Evolutionary conservation across 2,329 filamentous ascomycete genomes (phyloP).

Genomic region (Ceratocystis alfenasii): DNA sequence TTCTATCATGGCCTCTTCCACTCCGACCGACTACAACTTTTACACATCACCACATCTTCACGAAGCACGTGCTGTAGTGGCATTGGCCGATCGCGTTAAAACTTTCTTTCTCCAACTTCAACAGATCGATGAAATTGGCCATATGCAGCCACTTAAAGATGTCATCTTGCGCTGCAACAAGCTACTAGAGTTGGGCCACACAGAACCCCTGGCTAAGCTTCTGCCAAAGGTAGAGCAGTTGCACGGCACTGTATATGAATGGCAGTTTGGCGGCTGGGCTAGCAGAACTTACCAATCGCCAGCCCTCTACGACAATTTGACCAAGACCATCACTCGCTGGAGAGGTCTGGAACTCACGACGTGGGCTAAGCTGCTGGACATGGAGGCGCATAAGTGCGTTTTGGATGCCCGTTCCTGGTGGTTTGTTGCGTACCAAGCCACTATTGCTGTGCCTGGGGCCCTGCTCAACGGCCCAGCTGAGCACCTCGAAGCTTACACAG

Average conservation of each 20-base stretch:
- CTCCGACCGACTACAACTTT: constrained; percentile 60
- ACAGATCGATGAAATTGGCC: constrained; percentile 50
- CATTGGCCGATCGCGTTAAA: constrained; percentile 56
- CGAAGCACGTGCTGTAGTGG: constrained; percentile 63
- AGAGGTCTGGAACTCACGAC: constrained; percentile 81
- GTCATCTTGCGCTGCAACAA: constrained; percentile 64
- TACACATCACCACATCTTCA: constrained; percentile 69
- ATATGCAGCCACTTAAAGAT: constrained; percentile 67
- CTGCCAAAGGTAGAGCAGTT: constrained; percentile 80
- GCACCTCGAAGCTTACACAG: constrained; percentile 47
- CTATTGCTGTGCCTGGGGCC: constrained; percentile 62
- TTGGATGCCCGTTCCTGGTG: constrained; percentile 83
- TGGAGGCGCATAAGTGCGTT: constrained; percentile 63
- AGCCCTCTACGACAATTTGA: constrained; percentile 62
- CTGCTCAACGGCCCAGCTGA: constrained; percentile 48
- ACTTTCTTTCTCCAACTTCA: constrained; percentile 61
- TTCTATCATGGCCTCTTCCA: constrained; percentile 30
- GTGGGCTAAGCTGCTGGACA: constrained; percentile 79
- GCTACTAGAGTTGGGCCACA: constrained; percentile 61
- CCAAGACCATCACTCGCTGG: constrained; percentile 75
- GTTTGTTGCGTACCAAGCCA: constrained; percentile 87
- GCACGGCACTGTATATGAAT: constrained; percentile 76
- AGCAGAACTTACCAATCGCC: constrained; percentile 64
- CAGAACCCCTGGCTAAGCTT: constrained; percentile 74
- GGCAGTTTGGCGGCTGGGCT: constrained; percentile 78